Evolutionary conservation across 2,329 filamentous ascomycete species (phyloP), one percentile per base, ranked within the genome.

Genomic region (Paracoccidioides lutzii): DNA sequence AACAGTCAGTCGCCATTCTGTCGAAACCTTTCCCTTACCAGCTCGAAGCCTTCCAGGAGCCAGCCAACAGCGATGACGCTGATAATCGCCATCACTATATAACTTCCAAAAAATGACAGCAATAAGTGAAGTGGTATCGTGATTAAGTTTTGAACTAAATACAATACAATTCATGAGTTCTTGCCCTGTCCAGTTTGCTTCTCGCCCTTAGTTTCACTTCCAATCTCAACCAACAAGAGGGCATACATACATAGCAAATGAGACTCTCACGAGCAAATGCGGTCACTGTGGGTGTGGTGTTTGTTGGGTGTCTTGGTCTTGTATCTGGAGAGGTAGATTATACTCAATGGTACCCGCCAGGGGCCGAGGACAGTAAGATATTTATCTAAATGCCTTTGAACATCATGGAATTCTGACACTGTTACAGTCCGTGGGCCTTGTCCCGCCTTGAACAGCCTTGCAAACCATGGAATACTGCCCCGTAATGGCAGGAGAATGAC

Each of bases 381-480:
- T 40, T 28, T 14, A n/a, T 9, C 15, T n/a, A 15, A 28, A 45
- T 7, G n/a, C 8, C 8, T 52, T 32, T 15, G 14, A 9, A 14
- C 5, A 41, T 10, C 46, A 9, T 14, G 4, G n/a, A 7, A 14
- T 48, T 38, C 54, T 56, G 12, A 56, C 49, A 37, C n/a, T 7
- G 42, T 22, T 10, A 30, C 54, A 58, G 59, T 60, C 52, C 58
- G 59, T 38, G 55, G 53, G 14, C 67, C 68, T 8, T 70, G 68
- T 49, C 67, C 67, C 1, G 64, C 58, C 4, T 58, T 69, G 22
- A 70, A 70, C 52, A 57, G 65, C 9, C 61, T 69, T 14, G 67
- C 67, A 14, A 71, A 70, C 55, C 64, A 69, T 53, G 60, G 59
- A 42, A 57, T 71, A 57, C 53, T 71, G 12, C 66, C 68, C 9